phyloP scores from a whole-genome alignment of 306 rosid genomes.

The Dryas octopetala region DNA sequence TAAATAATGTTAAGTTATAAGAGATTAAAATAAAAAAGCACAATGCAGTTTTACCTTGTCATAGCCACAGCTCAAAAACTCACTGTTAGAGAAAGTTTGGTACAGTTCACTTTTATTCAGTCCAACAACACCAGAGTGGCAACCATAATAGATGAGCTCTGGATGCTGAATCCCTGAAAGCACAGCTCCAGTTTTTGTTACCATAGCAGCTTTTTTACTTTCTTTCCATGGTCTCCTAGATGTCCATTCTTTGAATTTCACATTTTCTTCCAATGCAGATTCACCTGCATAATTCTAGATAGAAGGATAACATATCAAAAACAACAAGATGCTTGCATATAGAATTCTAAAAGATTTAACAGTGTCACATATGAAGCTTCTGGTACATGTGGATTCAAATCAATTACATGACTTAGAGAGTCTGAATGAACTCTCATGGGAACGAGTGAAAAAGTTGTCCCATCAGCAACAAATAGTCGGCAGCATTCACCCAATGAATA shows the following conservation, averaged over 20 bases:
- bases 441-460: slow-evolving; percentile 61
- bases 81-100: slow-evolving; percentile 39
- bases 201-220: slow-evolving; percentile 53
- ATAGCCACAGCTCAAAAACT: slow-evolving; percentile 56
- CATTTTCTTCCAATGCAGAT: slow-evolving; percentile 43
- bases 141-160: slow-evolving; percentile 83
- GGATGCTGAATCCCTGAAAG: slow-evolving; percentile 49
- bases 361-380: slow-evolving; percentile 10
- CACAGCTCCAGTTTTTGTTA: slow-evolving; percentile 36
- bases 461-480: slow-evolving; percentile 88
- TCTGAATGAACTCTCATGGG: slow-evolving; percentile 41
- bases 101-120: slow-evolving; percentile 54
- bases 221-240: slow-evolving; percentile 86
- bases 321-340: slow-evolving; percentile 10
- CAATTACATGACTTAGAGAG: slow-evolving; percentile 50
- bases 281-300: slow-evolving; percentile 65
- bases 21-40: not conserved
- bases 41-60: slow-evolving; percentile 55
- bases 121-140: slow-evolving; percentile 72
- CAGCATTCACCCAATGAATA: slow-evolving; percentile 66
- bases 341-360: not conserved
- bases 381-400: not conserved
- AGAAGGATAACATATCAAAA: slow-evolving; percentile 48
- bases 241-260: slow-evolving; percentile 73
- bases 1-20: slow-evolving; percentile 3